These are phyloP conservation scores for Dichotomopilus funicola DNA, from an alignment of 2,329 filamentous ascomycete genomes.

Conservation along the genomic window DNA sequence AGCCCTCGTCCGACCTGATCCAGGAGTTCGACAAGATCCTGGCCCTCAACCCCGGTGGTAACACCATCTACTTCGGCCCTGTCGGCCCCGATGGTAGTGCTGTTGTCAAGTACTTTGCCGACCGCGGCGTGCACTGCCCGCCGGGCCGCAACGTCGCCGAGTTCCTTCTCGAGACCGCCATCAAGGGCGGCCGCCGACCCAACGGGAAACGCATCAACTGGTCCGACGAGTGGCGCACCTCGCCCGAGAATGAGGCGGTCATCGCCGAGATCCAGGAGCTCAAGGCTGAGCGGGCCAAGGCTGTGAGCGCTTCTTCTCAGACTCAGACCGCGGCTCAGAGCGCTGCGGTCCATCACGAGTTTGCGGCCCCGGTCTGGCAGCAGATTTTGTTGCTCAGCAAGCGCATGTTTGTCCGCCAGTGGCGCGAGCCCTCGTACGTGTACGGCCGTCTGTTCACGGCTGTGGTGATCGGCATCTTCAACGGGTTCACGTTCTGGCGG, in stretches of 20 bases:
- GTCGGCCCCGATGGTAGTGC: constrained; percentile 21
- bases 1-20: constrained; percentile 39
- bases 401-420: constrained; percentile 56
- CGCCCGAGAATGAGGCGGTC: constrained; percentile 28
- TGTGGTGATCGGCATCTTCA: constrained; percentile 59
- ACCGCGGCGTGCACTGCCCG: constrained; percentile 44
- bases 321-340: neutral
- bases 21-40: constrained; percentile 47
- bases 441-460: constrained; percentile 57
- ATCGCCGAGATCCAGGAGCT: constrained; percentile 36
- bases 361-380: constrained; percentile 50
- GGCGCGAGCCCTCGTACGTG: constrained; percentile 58
- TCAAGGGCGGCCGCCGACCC: constrained; percentile 37
- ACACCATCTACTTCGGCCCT: constrained; percentile 24
- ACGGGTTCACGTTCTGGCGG: constrained; percentile 64
- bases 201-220: constrained; percentile 38
- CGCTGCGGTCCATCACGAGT: constrained; percentile 40
- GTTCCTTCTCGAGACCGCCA: constrained; percentile 48
- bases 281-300: constrained; percentile 33
- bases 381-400: constrained; percentile 50
- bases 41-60: constrained; percentile 44
- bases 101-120: constrained; percentile 54
- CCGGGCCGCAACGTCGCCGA: constrained; percentile 57
- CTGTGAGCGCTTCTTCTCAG: neutral
- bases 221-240: constrained; percentile 32